These are phyloP conservation scores for Tuber calosporum DNA, from an alignment of 495 filamentous ascomycete species.

Conservation along the genomic window DNA sequence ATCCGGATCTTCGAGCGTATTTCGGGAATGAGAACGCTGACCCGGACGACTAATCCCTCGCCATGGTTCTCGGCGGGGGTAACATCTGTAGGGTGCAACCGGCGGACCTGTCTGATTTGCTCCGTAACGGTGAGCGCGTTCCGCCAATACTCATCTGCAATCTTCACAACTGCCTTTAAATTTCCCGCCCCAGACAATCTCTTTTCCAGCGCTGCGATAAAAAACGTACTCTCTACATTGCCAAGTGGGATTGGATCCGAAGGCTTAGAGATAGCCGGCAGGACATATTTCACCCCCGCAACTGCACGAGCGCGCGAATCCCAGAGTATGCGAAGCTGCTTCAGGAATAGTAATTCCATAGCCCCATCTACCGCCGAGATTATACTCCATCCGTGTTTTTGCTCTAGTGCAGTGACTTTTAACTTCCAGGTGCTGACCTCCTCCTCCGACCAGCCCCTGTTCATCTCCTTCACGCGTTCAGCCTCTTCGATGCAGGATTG, in stretches of 20 bases:
- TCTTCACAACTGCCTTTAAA: conserved; percentile 51
- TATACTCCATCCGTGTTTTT: conserved; percentile 68
- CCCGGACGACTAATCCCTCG: conserved; percentile 7
- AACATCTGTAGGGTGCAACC: conserved; percentile 16
- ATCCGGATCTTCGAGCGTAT: conserved; percentile 28
- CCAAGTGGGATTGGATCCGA: conserved; percentile 45
- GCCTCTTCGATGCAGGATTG: conserved; percentile 67
- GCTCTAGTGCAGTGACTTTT: conserved; percentile 58
- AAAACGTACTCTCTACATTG: conserved; percentile 56
- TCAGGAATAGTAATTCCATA: conserved; percentile 70
- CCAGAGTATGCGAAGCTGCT: conserved; percentile 51
- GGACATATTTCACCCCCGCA: conserved; percentile 53
- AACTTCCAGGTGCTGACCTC: conserved; percentile 52
- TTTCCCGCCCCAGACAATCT: conserved; percentile 39
- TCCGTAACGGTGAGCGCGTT: conserved; percentile 49
- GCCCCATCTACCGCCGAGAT: conserved; percentile 56
- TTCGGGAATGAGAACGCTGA: conserved; percentile 31
- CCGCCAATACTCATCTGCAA: conserved; percentile 57
- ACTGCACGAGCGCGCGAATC: conserved; percentile 38
- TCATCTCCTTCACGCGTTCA: conserved; percentile 76
- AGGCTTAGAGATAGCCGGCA: conserved; percentile 48
- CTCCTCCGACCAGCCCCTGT: conserved; percentile 73
- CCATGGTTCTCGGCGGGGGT: background rate
- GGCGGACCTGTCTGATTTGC: conserved; percentile 47
- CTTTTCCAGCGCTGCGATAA: conserved; percentile 52